These are phyloP conservation scores for Logfia minima DNA, from an alignment of 129 eudicot species.

Conservation along the genomic window DNA sequence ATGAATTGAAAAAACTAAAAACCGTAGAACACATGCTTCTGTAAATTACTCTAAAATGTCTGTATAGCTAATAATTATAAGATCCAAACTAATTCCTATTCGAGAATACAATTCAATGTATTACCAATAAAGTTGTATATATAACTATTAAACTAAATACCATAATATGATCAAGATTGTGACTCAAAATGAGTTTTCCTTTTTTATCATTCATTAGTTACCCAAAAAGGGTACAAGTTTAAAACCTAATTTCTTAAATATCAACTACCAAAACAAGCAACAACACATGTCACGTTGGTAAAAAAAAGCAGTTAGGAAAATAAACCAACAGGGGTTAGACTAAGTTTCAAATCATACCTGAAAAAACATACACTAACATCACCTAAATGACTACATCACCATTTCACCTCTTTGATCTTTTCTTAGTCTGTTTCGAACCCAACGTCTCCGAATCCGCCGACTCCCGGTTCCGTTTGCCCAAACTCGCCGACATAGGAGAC, in stretches of 20 bases:
- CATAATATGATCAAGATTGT: not conserved
- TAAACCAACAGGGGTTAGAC: conserved; percentile 35
- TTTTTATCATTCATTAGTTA: conserved; percentile 13
- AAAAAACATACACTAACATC: conserved; percentile 31
- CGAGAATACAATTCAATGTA: too few relatives aligned
- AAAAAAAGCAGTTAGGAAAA: conserved; percentile 1
- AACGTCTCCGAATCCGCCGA: conserved; percentile 38
- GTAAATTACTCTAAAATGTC: too few relatives aligned
- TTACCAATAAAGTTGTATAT: too few relatives aligned
- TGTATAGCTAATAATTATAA: too few relatives aligned
- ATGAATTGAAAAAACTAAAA: too few relatives aligned
- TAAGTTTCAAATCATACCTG: conserved; percentile 32
- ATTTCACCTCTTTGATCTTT: conserved; percentile 54
- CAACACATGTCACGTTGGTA: not conserved
- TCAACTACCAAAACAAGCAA: conserved; percentile 32
- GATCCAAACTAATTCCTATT: too few relatives aligned
- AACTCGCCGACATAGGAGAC: conserved; percentile 25
- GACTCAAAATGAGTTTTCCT: conserved; percentile 18
- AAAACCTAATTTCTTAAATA: conserved; percentile 23
- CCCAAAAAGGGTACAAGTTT: conserved; percentile 36
- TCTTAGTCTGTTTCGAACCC: conserved; percentile 55
- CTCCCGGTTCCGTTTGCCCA: conserved; percentile 53
- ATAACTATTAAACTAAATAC: not conserved
- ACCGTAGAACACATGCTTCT: too few relatives aligned
- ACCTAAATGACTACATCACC: not conserved